Conservation (phyloP, 495 filamentous ascomycete species). For the Aspergillus olivimuriae region DNA sequence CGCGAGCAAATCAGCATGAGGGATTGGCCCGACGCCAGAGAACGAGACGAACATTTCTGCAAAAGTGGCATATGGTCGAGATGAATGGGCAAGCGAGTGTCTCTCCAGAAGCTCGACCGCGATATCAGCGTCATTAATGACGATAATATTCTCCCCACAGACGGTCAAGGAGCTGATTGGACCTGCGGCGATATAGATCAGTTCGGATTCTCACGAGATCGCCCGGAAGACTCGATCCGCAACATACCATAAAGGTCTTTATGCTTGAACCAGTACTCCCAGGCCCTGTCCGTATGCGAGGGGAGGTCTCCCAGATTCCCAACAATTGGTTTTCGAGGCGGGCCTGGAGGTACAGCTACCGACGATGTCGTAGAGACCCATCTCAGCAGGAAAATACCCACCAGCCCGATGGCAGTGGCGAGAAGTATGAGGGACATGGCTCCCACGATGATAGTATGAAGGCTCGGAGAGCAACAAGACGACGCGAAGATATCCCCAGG, state of each 20-base stretch:
- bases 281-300: constrained; percentile 25
- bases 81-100: constrained; percentile 34
- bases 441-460: too few relatives aligned
- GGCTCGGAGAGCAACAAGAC: too few relatives aligned
- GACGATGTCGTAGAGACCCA: too few relatives aligned
- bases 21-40: background rate
- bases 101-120: constrained; percentile 40
- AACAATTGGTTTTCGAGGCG: constrained; percentile 33
- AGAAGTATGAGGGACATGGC: too few relatives aligned
- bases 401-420: too few relatives aligned
- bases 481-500: too few relatives aligned
- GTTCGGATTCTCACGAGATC: background rate
- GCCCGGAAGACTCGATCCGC: background rate
- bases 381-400: too few relatives aligned
- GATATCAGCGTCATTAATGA: constrained; percentile 35
- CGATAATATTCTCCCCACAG: constrained; percentile 40
- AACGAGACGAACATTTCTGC: constrained; percentile 28
- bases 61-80: constrained; percentile 30
- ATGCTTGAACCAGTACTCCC: constrained; percentile 42
- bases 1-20: background rate
- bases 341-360: constrained; percentile 47
- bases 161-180: constrained; percentile 45
- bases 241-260: constrained; percentile 41
- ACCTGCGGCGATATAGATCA: constrained; percentile 10
- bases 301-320: constrained; percentile 44